A percentile compares a stretch with the other conserved stretches of the same genome.
Conservation (phyloP, 805 yeast genomes). For the Candida sakaeoensis region DNA sequence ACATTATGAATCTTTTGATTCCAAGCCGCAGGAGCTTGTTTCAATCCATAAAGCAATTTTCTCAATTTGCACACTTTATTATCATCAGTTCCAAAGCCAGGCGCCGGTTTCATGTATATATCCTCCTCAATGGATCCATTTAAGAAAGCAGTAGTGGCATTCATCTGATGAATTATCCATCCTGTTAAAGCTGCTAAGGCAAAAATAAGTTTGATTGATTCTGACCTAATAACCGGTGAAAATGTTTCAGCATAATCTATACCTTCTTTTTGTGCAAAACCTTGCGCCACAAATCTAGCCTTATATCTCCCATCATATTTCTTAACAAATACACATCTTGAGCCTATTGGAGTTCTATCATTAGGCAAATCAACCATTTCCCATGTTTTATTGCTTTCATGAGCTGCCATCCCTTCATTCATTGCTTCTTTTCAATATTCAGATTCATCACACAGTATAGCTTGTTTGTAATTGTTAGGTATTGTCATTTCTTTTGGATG, state of each 20-base stretch:
- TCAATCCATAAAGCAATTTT: not conserved
- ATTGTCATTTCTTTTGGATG: not conserved
- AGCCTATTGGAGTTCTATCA: not conserved
- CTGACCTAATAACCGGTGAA: constrained; percentile 1
- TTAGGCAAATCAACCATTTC: not conserved
- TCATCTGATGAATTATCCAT: constrained; percentile 1
- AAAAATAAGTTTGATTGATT: not conserved
- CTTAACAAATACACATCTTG: not conserved
- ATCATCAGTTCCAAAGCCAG: not conserved
- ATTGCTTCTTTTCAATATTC: constrained; percentile 1
- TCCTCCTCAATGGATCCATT: not conserved
- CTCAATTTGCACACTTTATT: not conserved
- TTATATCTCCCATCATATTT: constrained; percentile 2
- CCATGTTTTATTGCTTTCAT: not conserved
- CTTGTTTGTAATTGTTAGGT: constrained; percentile 3
- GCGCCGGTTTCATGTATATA: not conserved
- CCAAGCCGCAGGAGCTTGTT: constrained; percentile 3
- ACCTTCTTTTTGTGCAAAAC: not conserved
- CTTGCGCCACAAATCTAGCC: constrained; percentile 3
- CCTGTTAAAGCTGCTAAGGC: not conserved
- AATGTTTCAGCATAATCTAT: constrained; percentile 1
- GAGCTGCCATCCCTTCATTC: constrained; percentile 1
- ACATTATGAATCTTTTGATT: not conserved
- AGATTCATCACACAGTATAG: not conserved
- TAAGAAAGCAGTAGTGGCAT: constrained; percentile 1